phyloP scores from a whole-genome alignment of 208 protist genomes.

The Tritrichomonas musculus region DNA sequence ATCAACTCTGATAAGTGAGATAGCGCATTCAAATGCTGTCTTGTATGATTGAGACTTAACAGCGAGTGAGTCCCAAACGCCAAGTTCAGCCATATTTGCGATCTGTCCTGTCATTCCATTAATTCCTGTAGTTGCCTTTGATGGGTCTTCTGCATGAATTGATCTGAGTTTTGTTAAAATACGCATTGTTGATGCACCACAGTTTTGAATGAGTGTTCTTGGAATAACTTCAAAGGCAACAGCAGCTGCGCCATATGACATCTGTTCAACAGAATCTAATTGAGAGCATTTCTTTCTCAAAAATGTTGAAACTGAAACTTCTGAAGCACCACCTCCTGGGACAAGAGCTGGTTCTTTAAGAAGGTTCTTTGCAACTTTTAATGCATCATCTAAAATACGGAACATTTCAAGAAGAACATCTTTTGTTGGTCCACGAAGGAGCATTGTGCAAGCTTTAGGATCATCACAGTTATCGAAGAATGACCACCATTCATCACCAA shows the following conservation, averaged over 20 bases:
- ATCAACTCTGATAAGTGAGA: slow-evolving; percentile 95
- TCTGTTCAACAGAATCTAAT: slow-evolving; percentile 87
- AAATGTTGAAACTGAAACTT: slow-evolving; percentile 79
- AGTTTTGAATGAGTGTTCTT: slow-evolving; percentile 96
- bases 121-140: slow-evolving; percentile 81
- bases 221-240: slow-evolving; percentile 69
- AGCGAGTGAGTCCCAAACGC: slow-evolving; percentile 91
- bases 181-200: slow-evolving; percentile 91
- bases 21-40: slow-evolving; percentile 68
- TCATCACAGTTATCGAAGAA: slow-evolving; percentile 95
- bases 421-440: slow-evolving; percentile 97
- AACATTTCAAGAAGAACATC: slow-evolving; percentile 99
- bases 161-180: slow-evolving; percentile 88
- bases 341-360: slow-evolving; percentile 85
- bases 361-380: slow-evolving; percentile 95
- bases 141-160: slow-evolving; percentile 55
- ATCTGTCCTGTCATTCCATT: slow-evolving; percentile 75
- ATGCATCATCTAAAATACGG: slow-evolving; percentile 94
- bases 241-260: slow-evolving; percentile 63
- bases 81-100: slow-evolving; percentile 59
- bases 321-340: slow-evolving; percentile 93
- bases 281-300: slow-evolving; percentile 81
- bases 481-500: slow-evolving; percentile 80
- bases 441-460: slow-evolving; percentile 95
- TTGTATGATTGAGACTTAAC: slow-evolving; percentile 86